Evolutionary conservation across 805 yeast genomes (phyloP), one percentile per base, ranked within the genome.

Genomic region (Starmerella vitae): DNA sequence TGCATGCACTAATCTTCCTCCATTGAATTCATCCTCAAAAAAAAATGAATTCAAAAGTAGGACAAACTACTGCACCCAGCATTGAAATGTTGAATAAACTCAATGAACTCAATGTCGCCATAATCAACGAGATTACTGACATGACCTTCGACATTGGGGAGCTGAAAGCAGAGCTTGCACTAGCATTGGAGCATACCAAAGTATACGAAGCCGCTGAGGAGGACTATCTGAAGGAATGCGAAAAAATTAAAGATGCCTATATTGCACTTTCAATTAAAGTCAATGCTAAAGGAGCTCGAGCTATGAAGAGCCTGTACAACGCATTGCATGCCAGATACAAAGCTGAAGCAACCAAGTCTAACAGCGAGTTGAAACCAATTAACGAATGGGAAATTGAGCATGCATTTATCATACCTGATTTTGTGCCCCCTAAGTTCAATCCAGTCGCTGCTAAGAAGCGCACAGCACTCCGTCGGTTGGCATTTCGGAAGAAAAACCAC

Each of bases 91-190:
- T 28, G 30, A 30, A 30, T 15, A 10, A 19, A 4, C 12, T 13
- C 12, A 30, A 5, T 15, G 32, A 10, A 6, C 7, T 5, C 8
- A 30, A 31, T 10, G 38, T 39, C 15, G 18, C 7, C 10, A 14
- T 30, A 20, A 28, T 39, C 8, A 39, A 39, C 27, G 6, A 4
- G 12, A 5, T 30, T 8, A 14, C 30, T 7, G 38, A 39, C 22
- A 22, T n/a, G n/a, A 24, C 25, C 6, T 33, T 34, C 31, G 24
- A 20, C 19, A 20, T 39, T n/a, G 9, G 17, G 33, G 30, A 39
- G 15, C 17, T 19, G 12, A 19, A 30, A 20, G 14, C 27, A n/a
- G 9, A 29, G 32, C 21, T 34, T 5, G 42, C 33, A 13, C 38
- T n/a, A n/a, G 21, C 24, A 15, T 29, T 5, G 21, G 25, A 12